Percentiles rank a stretch among this genome's conserved stretches.
Evolutionary conservation across 257 asterid genomes (phyloP).

Genomic region (Penstemon newberryi): DNA sequence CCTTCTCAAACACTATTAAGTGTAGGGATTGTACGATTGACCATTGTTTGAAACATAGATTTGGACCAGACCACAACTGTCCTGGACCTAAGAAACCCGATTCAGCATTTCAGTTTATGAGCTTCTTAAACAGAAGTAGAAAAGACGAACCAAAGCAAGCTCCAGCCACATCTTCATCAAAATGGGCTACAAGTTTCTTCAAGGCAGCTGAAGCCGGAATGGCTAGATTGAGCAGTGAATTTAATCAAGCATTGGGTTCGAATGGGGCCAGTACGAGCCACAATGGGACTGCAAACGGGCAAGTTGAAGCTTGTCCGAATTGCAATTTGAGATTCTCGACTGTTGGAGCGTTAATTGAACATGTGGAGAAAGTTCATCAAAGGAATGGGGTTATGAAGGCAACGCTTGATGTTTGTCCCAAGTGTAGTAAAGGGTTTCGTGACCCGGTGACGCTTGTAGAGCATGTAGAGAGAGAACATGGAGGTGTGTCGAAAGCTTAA

Average conservation of each 20-base stretch:
- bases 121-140: slow-evolving; percentile 54
- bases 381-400: slow-evolving; percentile 75
- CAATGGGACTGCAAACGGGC: slow-evolving; percentile 38
- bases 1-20: slow-evolving; percentile 81
- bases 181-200: slow-evolving; percentile 62
- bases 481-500: slow-evolving; percentile 71
- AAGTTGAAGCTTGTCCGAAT: slow-evolving; percentile 74
- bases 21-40: slow-evolving; percentile 80
- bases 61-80: slow-evolving; percentile 87
- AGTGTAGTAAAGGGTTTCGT: slow-evolving; percentile 84
- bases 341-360: slow-evolving; percentile 69
- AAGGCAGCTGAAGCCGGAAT: slow-evolving; percentile 80
- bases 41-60: slow-evolving; percentile 91
- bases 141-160: slow-evolving; percentile 47
- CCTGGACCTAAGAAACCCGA: slow-evolving; percentile 80
- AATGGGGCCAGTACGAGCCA: slow-evolving; percentile 31
- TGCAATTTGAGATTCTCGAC: slow-evolving; percentile 69
- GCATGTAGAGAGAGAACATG: slow-evolving; percentile 90
- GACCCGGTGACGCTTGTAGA: slow-evolving; percentile 88
- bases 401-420: slow-evolving; percentile 85
- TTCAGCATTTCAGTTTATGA: slow-evolving; percentile 57
- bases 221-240: slow-evolving; percentile 65
- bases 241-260: slow-evolving; percentile 43
- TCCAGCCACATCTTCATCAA: slow-evolving; percentile 51
- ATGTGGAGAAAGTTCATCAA: slow-evolving; percentile 82